These are phyloP conservation scores for Globisporangium paddicum DNA, from an alignment of 352 stramenopile species.

Conservation along the genomic window DNA sequence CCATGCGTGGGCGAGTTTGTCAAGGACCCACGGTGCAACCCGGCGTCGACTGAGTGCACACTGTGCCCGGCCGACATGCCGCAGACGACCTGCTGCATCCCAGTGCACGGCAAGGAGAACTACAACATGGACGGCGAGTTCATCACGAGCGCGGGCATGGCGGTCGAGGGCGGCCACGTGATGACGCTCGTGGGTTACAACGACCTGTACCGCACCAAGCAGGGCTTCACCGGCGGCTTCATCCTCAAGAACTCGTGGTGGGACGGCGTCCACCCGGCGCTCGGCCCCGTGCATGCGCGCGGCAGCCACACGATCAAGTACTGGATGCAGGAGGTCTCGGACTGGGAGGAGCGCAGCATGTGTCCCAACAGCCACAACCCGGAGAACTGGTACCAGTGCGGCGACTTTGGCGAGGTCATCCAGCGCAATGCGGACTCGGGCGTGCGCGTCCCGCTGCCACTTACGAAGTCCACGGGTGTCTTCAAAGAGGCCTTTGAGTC, in stretches of 20 bases:
- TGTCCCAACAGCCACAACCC: constrained; percentile 71
- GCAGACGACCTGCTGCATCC: constrained; percentile 54
- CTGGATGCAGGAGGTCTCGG: constrained; percentile 66
- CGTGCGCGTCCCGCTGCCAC: constrained; percentile 31
- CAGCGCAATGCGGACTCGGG: constrained; percentile 21
- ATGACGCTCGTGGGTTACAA: constrained; percentile 76
- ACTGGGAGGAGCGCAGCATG: constrained; percentile 64
- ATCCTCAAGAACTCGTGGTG: constrained; percentile 82
- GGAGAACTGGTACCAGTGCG: constrained; percentile 71
- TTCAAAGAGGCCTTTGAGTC: constrained; percentile 31
- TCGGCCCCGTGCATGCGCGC: constrained; percentile 52
- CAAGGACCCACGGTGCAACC: constrained; percentile 48
- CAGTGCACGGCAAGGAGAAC: constrained; percentile 30
- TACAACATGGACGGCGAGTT: constrained; percentile 73
- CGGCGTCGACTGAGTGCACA: constrained; percentile 37
- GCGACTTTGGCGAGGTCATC: constrained; percentile 53
- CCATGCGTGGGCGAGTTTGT: constrained; percentile 49
- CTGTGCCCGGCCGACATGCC: constrained; percentile 43
- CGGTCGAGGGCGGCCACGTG: constrained; percentile 45
- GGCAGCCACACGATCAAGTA: constrained; percentile 69
- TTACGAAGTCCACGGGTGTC: constrained; percentile 16
- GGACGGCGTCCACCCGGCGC: constrained; percentile 49
- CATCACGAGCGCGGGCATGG: constrained; percentile 49
- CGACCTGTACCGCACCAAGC: constrained; percentile 51
- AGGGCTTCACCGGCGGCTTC: constrained; percentile 59